A percentile compares a stretch with the other conserved stretches of the same genome.
These are phyloP conservation scores for Zygoascus bituminiphila DNA, from an alignment of 805 yeast genomes.

Conservation along the genomic window DNA sequence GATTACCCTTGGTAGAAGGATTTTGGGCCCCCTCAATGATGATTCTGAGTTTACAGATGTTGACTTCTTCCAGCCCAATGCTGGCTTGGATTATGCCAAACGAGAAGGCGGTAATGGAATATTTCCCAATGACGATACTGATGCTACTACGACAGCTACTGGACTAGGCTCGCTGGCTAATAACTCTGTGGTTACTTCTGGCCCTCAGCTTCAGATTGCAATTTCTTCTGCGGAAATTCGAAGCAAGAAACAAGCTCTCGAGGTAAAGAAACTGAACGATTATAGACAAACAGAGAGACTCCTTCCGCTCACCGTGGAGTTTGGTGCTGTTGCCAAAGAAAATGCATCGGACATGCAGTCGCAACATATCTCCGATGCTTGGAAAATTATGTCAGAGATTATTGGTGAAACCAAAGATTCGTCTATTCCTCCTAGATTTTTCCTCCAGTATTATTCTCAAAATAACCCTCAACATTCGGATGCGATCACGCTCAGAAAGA, in stretches of 20 bases:
- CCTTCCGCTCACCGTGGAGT: constrained; percentile 49
- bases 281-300: constrained; percentile 46
- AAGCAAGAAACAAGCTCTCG: constrained; percentile 53
- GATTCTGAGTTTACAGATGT: constrained; percentile 26
- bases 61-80: constrained; percentile 12
- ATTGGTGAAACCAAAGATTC: constrained; percentile 21
- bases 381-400: constrained; percentile 54
- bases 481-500: constrained; percentile 25
- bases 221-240: constrained; percentile 11
- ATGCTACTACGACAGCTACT: background rate
- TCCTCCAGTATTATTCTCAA: background rate
- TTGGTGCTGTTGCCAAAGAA: constrained; percentile 41
- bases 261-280: constrained; percentile 63
- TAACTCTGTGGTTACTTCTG: background rate
- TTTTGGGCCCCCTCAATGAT: constrained; percentile 29
- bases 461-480: background rate
- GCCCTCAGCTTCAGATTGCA: background rate
- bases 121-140: background rate
- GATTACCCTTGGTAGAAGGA: constrained; percentile 27
- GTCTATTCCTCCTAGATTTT: background rate
- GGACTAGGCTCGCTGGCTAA: background rate
- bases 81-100: constrained; percentile 1
- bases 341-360: constrained; percentile 57
- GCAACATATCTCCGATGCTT: constrained; percentile 64
- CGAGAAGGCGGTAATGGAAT: background rate